These are phyloP conservation scores for Chrysoporthe cubensis DNA, from an alignment of 2,329 filamentous ascomycete species.

Conservation along the genomic window DNA sequence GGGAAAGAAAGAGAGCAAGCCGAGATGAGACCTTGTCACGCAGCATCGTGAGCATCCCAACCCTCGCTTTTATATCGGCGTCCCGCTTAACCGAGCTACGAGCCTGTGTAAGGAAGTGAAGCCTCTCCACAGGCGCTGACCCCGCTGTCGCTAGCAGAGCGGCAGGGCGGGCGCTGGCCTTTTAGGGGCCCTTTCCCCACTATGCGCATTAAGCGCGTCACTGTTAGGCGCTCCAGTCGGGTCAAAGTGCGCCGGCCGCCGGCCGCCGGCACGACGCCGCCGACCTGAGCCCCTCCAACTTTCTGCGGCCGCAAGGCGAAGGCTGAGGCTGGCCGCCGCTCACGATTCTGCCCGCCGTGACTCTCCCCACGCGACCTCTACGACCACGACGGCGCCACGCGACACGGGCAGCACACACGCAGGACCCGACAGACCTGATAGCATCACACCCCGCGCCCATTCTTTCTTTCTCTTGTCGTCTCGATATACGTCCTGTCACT, in stretches of 20 bases:
- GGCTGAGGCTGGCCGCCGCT: background rate
- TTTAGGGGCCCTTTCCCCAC: background rate
- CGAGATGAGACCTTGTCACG: conserved; percentile 11
- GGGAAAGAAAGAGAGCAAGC: background rate
- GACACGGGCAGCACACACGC: background rate
- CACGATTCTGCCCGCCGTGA: background rate
- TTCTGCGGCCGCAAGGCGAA: background rate
- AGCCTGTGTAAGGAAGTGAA: background rate
- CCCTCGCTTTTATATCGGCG: conserved; percentile 10
- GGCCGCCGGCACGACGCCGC: conserved; percentile 7
- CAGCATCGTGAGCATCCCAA: conserved; percentile 21
- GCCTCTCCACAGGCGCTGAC: conserved; percentile 4
- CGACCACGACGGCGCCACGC: too few species aligned
- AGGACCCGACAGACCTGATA: background rate
- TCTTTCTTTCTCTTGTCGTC: background rate
- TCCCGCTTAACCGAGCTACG: conserved; percentile 21
- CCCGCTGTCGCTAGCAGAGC: conserved; percentile 9
- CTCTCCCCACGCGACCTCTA: background rate
- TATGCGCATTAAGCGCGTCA: background rate
- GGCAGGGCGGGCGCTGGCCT: background rate
- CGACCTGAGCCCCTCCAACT: conserved; percentile 7
- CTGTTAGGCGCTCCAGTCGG: conserved; percentile 29
- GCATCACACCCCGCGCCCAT: background rate
- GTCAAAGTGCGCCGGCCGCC: conserved; percentile 25
- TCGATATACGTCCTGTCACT: background rate